Percentiles rank a stretch among this genome's conserved stretches.
phyloP scores from a whole-genome alignment of 805 yeast species.

The Teunomyces barrocoloradensis region DNA sequence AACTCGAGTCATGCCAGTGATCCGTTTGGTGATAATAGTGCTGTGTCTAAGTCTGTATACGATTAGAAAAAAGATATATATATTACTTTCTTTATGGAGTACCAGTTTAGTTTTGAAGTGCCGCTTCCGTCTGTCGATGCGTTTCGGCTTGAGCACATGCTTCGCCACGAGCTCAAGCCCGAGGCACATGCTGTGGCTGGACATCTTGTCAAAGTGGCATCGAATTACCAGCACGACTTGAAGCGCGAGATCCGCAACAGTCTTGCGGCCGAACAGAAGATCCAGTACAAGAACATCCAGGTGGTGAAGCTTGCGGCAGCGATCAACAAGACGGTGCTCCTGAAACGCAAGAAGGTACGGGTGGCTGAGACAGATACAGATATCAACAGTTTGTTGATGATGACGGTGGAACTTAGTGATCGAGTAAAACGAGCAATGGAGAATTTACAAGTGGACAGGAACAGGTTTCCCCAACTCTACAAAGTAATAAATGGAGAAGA shows the following conservation, averaged over 20 bases:
- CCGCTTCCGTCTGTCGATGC: conserved; percentile 26
- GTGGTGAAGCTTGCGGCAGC: conserved; percentile 23
- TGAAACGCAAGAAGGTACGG: conserved; percentile 7
- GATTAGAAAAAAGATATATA: conserved; percentile 10
- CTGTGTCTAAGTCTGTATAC: conserved; percentile 13
- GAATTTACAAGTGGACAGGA: not conserved
- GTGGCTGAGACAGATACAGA: conserved; percentile 7
- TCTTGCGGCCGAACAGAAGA: conserved; percentile 36
- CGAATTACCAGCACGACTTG: conserved; percentile 37
- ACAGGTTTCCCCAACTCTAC: not conserved
- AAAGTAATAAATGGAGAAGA: not conserved
- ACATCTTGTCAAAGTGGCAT: conserved; percentile 24
- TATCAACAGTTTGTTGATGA: conserved; percentile 5
- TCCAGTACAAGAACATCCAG: conserved; percentile 39
- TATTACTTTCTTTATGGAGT: conserved; percentile 3
- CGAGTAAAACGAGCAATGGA: conserved; percentile 7
- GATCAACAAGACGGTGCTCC: not conserved
- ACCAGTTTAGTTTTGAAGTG: conserved; percentile 12
- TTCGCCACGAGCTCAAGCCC: conserved; percentile 19
- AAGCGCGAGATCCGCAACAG: conserved; percentile 31
- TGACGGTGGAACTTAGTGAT: conserved; percentile 11
- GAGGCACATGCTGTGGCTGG: conserved; percentile 32
- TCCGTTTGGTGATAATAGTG: conserved; percentile 40
- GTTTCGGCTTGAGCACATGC: conserved; percentile 31
- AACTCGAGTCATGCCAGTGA: conserved; percentile 28